Evolutionary conservation across 805 yeast genomes (phyloP), one percentile per base, ranked within the genome.

Genomic region (Lachancea sp.): DNA sequence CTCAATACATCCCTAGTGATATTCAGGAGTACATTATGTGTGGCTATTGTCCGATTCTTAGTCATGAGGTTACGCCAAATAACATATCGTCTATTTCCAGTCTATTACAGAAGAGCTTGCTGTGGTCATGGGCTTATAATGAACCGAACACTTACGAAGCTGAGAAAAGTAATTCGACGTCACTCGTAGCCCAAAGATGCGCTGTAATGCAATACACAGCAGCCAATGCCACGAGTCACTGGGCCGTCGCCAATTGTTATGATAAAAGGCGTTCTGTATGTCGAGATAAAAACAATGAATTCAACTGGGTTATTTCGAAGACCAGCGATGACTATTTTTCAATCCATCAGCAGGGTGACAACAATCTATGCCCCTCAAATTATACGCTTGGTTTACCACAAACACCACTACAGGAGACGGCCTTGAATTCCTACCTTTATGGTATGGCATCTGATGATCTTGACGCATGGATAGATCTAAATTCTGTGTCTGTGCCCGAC

Each of bases 81-180:
- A 40, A 47, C 52, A 34, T 64, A 8, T 25, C 60, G 11, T 49
- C 56, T 12, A 56, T 71, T 7, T 54, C 65, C 0, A 38, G 49
- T 0, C 50, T 70, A 19, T 41, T 72, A 9, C 55, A 65, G 12
- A 33, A 53, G 12, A 60, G 72, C 0, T 43, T 55, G 11, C 41
- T 73, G 26, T 88, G 96, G 96, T 73, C 90, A 2, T 88, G 96
- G 96, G 73, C 70, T 0, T 54, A 68, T 0, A 58, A 62, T 8
- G 74, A 81, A 52, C 92, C 92, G 1, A 42, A 34, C 44, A 26
- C 29, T 13, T 8, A 38, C 47, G 9, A 36, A 39, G 12, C 36
- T 43, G 1, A 32, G 18, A 13, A 39, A 47, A 20, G 34, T 45
- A 24, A 51, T 45, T 1, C 61, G 58, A 15, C 50, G 1, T 43